These are phyloP conservation scores for Rhodotorula sp. DNA, from an alignment of 1,284 basidiomycete species.

Conservation along the genomic window DNA sequence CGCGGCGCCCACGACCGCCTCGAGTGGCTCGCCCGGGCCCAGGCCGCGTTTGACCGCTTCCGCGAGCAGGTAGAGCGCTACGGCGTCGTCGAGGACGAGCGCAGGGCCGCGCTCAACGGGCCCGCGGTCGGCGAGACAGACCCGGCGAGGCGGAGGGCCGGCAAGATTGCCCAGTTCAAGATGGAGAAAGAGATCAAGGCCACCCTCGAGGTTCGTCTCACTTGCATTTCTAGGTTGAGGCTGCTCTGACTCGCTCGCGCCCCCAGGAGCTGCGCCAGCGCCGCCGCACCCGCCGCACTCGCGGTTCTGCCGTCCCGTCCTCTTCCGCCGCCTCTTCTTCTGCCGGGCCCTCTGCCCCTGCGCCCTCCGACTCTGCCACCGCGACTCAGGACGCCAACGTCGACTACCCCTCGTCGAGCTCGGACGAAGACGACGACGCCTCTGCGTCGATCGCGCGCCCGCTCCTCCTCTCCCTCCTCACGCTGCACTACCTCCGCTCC, in stretches of 20 bases:
- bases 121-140: slow-evolving; percentile 53
- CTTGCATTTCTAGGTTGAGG: not conserved
- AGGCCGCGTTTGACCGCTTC: slow-evolving; percentile 61
- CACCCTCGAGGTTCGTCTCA: slow-evolving; percentile 64
- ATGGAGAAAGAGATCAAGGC: slow-evolving; percentile 74
- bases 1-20: slow-evolving; percentile 64
- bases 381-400: not conserved
- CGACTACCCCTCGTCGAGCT: slow-evolving; percentile 48
- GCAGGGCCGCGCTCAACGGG: slow-evolving; percentile 48
- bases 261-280: slow-evolving; percentile 39
- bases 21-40: slow-evolving; percentile 58
- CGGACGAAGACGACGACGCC: slow-evolving; percentile 58
- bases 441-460: slow-evolving; percentile 66
- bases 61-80: slow-evolving; percentile 65
- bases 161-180: slow-evolving; percentile 84
- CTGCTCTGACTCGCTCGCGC: not conserved
- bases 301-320: slow-evolving; percentile 52
- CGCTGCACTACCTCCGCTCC: slow-evolving; percentile 70
- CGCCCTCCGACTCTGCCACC: too few species aligned
- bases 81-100: slow-evolving; percentile 65
- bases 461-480: slow-evolving; percentile 67
- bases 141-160: slow-evolving; percentile 68
- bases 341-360: slow-evolving; percentile 25
- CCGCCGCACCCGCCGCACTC: slow-evolving; percentile 51
- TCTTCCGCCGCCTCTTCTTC: slow-evolving; percentile 32